Base-by-base conservation (phyloP, 2,329 filamentous ascomycete species). In the Cytospora piceicola region DNA sequence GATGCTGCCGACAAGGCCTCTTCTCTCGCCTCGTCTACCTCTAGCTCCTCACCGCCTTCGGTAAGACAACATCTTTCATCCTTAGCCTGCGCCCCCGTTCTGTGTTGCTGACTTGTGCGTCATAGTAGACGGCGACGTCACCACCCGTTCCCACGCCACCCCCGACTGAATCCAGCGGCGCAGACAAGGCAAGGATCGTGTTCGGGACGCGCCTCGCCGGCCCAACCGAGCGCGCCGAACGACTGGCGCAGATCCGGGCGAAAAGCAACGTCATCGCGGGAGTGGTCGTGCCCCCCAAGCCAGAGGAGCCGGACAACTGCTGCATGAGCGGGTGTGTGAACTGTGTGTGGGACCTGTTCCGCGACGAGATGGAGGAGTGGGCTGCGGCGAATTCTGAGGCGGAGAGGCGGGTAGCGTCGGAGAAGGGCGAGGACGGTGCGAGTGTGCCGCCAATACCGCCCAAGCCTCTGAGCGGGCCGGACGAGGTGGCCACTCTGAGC, bases 321-420 rank as follows among this genome's bases (percentile, higher is more conserved):
- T 99, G 95, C 79, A 99, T 99, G 95, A 95, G 92, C 74, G 95
- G 95, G 3, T 99, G 95, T 75, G 94, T 97, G 58, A 94, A 98
- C 76, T 99, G 95, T 77, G 95, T 98, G 3, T 98, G 94, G 94
- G 94, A 97, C 72, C 83, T 88, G 61, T 98, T 89, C 77, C 85
- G 94, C 11, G 94, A 99, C 70, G 95, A 98, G 61, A 84, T 98
- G 78, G 94, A 98, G 76, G 91, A 92, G 65, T 98, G 93, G 92
- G 90, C 89, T 4, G 80, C 81, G 17, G 85, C 88, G 66, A 86
- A 84, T 42, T 79, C 82, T 4, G 84, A 90, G 73, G 93, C 92
- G 0, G 85, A 88, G 71, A 74, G 74, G 42, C 83, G 83, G 54
- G 71, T 89, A 66, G 74, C 75, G 42, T 76, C 76, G 17, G 73